Evolutionary conservation across 1,284 basidiomycete species (phyloP).

Genomic region (Trichosporon asahii): DNA sequence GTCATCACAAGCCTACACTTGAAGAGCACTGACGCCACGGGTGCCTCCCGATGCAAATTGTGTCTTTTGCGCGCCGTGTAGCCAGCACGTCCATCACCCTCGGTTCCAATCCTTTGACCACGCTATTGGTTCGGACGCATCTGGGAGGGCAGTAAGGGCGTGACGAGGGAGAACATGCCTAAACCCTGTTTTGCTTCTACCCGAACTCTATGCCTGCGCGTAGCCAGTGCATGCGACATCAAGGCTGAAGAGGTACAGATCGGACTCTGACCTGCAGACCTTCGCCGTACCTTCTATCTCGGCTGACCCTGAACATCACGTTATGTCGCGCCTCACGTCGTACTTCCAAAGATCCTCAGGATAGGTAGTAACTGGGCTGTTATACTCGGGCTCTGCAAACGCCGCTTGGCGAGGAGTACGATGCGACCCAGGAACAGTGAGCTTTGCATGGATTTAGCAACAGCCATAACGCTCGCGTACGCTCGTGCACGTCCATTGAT

Average conservation of each 20-base stretch:
- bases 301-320: background rate
- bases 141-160: background rate
- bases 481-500: background rate
- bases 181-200: slow-evolving; percentile 6
- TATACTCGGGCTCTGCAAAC: background rate
- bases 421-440: background rate
- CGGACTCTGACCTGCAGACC: background rate
- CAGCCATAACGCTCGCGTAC: background rate
- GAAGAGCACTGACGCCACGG: background rate
- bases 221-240: background rate
- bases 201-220: background rate
- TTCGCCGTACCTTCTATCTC: background rate
- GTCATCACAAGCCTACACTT: background rate
- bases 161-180: slow-evolving; percentile 9
- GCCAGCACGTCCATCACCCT: background rate
- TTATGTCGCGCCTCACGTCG: background rate
- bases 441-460: background rate
- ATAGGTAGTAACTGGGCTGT: background rate
- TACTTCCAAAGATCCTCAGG: background rate
- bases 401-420: background rate
- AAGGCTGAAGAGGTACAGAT: background rate
- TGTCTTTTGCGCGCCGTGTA: background rate
- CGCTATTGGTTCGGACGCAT: background rate
- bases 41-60: background rate
- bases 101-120: background rate